Percentiles rank a stretch among this genome's conserved stretches.
phyloP scores from a whole-genome alignment of 768 basidiomycete species.

The Suillus lakei region DNA sequence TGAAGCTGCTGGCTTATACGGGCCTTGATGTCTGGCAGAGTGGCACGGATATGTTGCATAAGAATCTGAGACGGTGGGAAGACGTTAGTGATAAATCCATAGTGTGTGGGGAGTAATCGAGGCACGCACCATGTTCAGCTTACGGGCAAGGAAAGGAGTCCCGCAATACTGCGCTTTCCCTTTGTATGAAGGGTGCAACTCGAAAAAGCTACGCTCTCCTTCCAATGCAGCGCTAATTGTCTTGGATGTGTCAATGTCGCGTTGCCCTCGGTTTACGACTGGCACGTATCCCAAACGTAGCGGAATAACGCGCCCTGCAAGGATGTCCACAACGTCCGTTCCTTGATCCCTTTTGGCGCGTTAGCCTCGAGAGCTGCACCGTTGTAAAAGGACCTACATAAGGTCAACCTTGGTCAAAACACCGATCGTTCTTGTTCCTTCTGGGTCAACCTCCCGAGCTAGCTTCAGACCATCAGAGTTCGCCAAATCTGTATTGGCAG shows the following conservation, averaged over 20 bases:
- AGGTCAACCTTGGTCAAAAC: constrained; percentile 98
- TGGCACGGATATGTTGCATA: constrained; percentile 98
- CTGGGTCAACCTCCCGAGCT: constrained; percentile 96
- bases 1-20: constrained; percentile 90
- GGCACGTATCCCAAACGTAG: constrained; percentile 97
- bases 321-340: constrained; percentile 98
- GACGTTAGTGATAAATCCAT: not conserved
- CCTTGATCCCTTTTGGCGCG: constrained; percentile 79
- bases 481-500: constrained; percentile 95
- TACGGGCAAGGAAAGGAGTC: constrained; percentile 94
- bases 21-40: constrained; percentile 97
- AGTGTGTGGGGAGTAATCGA: not conserved
- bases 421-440: constrained; percentile 96
- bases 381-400: constrained; percentile 65
- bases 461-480: constrained; percentile 98
- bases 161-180: constrained; percentile 96
- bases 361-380: constrained; percentile 12
- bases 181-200: constrained; percentile 91
- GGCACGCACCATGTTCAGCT: constrained; percentile 84
- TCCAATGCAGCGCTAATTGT: constrained; percentile 87
- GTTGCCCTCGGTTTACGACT: constrained; percentile 97
- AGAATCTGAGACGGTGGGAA: constrained; percentile 66
- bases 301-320: constrained; percentile 96
- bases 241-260: constrained; percentile 92
- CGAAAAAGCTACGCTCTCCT: constrained; percentile 90